Evolutionary conservation across 148 eudicot genomes (phyloP).

Genomic region (Rhododendron mucronatum): DNA sequence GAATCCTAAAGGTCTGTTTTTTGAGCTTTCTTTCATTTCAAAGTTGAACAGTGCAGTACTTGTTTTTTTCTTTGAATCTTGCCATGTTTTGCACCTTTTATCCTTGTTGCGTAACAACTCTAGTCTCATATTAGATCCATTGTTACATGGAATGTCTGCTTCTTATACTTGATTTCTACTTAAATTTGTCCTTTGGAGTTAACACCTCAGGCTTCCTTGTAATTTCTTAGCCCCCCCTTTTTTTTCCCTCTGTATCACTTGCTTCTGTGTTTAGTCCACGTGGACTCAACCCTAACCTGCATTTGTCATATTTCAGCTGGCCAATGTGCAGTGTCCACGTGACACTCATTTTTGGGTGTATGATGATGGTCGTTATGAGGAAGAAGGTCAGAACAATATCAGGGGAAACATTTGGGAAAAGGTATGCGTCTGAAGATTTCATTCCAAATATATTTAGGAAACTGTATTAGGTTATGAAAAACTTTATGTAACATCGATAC

Average conservation of each 20-base stretch:
- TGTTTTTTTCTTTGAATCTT: background rate
- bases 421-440: conserved; percentile 36
- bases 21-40: background rate
- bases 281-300: background rate
- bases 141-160: background rate
- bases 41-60: conserved; percentile 1
- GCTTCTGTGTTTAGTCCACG: background rate
- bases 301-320: conserved; percentile 50
- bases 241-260: background rate
- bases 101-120: background rate
- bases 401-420: conserved; percentile 99
- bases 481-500: conserved; percentile 9
- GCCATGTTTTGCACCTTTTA: background rate
- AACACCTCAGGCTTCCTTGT: background rate
- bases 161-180: background rate
- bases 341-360: conserved; percentile 99
- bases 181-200: background rate
- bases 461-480: background rate
- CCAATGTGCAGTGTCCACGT: conserved; percentile 96
- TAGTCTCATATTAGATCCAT: background rate
- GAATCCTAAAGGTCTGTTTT: conserved; percentile 67
- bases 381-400: conserved; percentile 98
- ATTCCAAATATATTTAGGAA: background rate
- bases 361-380: conserved; percentile 99
- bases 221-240: background rate